Evolutionary conservation across 306 rosid genomes (phyloP), one percentile per base, ranked within the genome.

Genomic region (Calophaca sinica): DNA sequence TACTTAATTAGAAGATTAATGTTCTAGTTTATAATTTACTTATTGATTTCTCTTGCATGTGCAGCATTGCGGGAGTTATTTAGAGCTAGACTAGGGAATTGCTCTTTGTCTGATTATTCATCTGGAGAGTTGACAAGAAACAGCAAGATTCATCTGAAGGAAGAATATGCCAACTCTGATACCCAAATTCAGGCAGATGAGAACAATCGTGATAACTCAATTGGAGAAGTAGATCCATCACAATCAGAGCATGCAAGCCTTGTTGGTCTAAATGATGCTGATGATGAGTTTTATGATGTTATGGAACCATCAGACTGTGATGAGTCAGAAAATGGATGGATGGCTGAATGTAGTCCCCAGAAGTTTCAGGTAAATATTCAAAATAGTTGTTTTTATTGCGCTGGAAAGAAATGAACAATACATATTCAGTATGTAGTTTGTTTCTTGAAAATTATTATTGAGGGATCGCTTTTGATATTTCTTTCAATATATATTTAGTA

Each of bases 201-300:
- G 80, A 75, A 72, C 73, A 77, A 74, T 52, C 62, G 35, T 63
- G 90, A 76, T 81, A 70, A 62, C 28, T 9, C 41, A 9, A 70
- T 63, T 57, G 84, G 77, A 39, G 87, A 83, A 81, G 74, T 81
- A 68, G 90, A 83, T 76, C 83, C 80, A 74, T 49, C 78, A 13
- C 89, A 72, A 74, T 67, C 87, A 12, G 90, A 86, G 74, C 87
- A 84, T 78, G 80, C 84, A n/a, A 68, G 76, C 74, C 86, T 86
- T 71, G 87, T 78, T 72, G 35, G 84, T 77, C 71, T 84, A 73
- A 86, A 81, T 72, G 85, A 86, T 79, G 82, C 83, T 8, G 93
- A 87, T 76, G 93, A 89, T 75, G 92, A 94, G 80, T 94, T 94
- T 81, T 94, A 84, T 67, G 99, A 94, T 83, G 96, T 92, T 85